phyloP scores from a whole-genome alignment of 2,329 filamentous ascomycete species.

The Botrytis hyacinthi region DNA sequence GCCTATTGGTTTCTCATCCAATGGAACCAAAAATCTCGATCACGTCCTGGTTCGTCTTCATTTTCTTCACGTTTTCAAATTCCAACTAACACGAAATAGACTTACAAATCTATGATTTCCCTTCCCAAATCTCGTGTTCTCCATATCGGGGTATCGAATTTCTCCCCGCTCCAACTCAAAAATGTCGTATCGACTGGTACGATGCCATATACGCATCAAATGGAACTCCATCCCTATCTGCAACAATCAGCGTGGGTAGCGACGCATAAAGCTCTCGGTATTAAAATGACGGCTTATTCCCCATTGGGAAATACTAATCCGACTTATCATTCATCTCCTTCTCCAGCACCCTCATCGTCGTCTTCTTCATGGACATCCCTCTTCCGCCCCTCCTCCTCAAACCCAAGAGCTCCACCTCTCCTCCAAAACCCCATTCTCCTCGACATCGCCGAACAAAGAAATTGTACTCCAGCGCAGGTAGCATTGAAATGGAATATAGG shows the following conservation, averaged over 20 bases:
- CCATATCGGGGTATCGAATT: constrained; percentile 84
- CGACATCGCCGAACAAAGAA: not conserved
- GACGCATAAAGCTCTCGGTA: constrained; percentile 34
- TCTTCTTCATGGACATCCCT: not conserved
- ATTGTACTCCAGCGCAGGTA: constrained; percentile 43
- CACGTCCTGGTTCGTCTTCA: not conserved
- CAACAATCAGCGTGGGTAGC: constrained; percentile 49
- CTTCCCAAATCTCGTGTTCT: constrained; percentile 66
- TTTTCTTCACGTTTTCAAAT: no score
- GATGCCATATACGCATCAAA: constrained; percentile 70
- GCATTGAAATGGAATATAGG: constrained; percentile 50
- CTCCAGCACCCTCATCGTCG: not conserved
- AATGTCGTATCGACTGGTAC: constrained; percentile 40
- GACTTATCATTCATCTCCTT: constrained; percentile 27
- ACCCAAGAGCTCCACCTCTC: not conserved
- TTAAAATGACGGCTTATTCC: constrained; percentile 40
- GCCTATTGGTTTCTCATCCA: constrained; percentile 46
- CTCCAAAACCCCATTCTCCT: constrained; percentile 2
- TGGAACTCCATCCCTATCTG: constrained; percentile 76
- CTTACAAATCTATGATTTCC: constrained; percentile 68
- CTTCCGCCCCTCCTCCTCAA: not conserved
- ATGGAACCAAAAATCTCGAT: constrained; percentile 42
- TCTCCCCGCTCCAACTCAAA: constrained; percentile 50
- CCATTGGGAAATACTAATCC: constrained; percentile 47
- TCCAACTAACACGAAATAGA: constrained; percentile 63